A percentile compares a stretch with the other conserved stretches of the same genome.
Evolutionary conservation across 1,139 yeast genomes (phyloP).

Genomic region (Hemisphaericaspora xylofermentans): DNA sequence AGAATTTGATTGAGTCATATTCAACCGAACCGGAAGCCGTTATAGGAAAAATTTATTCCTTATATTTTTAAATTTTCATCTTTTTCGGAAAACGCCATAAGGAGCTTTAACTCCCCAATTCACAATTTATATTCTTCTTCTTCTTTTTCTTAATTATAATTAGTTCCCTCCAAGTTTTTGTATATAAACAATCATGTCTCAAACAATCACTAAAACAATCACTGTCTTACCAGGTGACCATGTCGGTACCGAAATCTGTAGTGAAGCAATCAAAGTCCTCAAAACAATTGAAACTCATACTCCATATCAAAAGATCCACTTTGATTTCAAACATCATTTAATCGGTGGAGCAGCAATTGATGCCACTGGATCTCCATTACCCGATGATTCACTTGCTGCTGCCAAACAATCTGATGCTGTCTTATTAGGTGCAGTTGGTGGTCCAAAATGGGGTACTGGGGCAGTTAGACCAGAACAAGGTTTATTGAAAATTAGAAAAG

Average conservation of each 20-base stretch:
- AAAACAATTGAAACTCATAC: constrained; percentile 68
- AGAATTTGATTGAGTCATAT: constrained; percentile 1
- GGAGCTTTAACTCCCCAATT: no score
- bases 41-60: background rate
- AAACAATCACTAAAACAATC: constrained; percentile 53
- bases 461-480: constrained; percentile 97
- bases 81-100: no score
- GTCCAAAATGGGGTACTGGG: constrained; percentile 98
- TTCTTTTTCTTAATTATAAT: background rate
- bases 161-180: background rate
- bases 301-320: constrained; percentile 54
- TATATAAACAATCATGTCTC: constrained; percentile 15
- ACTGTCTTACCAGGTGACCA: constrained; percentile 96
- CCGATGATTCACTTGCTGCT: constrained; percentile 85
- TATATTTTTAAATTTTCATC: background rate
- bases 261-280: constrained; percentile 89
- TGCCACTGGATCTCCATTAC: constrained; percentile 89
- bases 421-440: constrained; percentile 95
- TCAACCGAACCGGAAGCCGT: background rate
- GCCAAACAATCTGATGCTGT: constrained; percentile 91
- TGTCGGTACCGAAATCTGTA: constrained; percentile 87
- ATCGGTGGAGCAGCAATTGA: constrained; percentile 99
- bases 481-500: constrained; percentile 87
- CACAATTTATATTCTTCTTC: background rate
- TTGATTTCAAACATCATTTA: constrained; percentile 76